Percentiles rank a stretch among this genome's conserved stretches.
phyloP scores from a whole-genome alignment of 2,329 filamentous ascomycete species.

The Fusarium sp. region DNA sequence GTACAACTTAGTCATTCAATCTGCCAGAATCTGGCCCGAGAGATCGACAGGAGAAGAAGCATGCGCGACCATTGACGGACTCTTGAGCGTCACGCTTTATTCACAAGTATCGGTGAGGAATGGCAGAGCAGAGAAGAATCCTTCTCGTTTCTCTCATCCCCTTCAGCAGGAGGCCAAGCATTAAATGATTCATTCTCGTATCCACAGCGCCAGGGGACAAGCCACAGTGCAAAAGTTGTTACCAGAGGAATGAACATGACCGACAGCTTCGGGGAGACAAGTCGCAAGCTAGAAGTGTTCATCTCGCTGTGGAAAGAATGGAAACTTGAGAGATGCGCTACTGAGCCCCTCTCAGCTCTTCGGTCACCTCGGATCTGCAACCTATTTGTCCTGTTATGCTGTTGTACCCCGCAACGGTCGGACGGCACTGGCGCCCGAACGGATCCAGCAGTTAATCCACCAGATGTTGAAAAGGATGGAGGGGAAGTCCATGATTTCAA shows the following conservation, averaged over 20 bases:
- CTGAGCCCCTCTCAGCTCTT: conserved; percentile 37
- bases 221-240: conserved; percentile 16
- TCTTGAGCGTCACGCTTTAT: conserved; percentile 6
- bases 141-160: conserved; percentile 9
- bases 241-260: conserved; percentile 25
- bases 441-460: conserved; percentile 40
- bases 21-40: conserved; percentile 19
- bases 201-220: conserved; percentile 28
- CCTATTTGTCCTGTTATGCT: conserved; percentile 45
- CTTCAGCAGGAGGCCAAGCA: conserved; percentile 4
- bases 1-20: conserved; percentile 28
- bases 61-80: conserved; percentile 27
- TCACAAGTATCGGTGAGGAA: conserved; percentile 11
- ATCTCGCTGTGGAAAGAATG: conserved; percentile 42
- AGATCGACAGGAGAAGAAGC: conserved; percentile 48
- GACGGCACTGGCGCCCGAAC: conserved; percentile 46
- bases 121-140: background rate
- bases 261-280: conserved; percentile 19
- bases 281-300: conserved; percentile 41
- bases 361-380: conserved; percentile 47
- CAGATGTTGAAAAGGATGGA: conserved; percentile 19
- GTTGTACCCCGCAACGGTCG: conserved; percentile 49
- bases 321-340: conserved; percentile 38
- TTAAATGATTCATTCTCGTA: conserved; percentile 36
- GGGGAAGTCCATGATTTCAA: conserved; percentile 23